These are phyloP conservation scores for Colletotrichum falcatum DNA, from an alignment of 2,329 filamentous ascomycete genomes.

Conservation along the genomic window DNA sequence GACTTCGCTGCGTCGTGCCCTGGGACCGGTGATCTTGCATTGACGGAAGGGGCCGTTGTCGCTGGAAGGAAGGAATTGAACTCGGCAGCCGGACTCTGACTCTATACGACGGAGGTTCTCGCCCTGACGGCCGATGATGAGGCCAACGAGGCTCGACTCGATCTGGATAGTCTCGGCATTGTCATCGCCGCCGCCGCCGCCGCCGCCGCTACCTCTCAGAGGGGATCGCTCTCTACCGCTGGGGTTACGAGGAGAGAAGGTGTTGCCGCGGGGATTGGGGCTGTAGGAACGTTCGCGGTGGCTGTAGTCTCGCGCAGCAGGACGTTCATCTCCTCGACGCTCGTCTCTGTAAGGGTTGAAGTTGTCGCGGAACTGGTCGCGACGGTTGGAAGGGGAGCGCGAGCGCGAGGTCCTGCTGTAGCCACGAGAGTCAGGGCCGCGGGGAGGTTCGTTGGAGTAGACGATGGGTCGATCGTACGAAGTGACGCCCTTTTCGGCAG, in stretches of 20 bases:
- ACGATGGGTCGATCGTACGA: conserved; percentile 69
- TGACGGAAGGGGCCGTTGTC: conserved; percentile 81
- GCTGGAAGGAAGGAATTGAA: conserved; percentile 86
- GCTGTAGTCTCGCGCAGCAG: conserved; percentile 62
- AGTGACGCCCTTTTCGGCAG: conserved; percentile 80
- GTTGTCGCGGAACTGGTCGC: conserved; percentile 79
- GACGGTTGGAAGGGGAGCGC: conserved; percentile 75
- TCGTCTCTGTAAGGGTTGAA: conserved; percentile 90
- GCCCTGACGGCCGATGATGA: conserved; percentile 91
- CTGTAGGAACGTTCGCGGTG: conserved; percentile 79
- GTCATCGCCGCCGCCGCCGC: conserved; percentile 65
- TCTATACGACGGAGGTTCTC: conserved; percentile 91
- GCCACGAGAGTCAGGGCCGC: conserved; percentile 53
- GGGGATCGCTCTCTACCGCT: conserved; percentile 71
- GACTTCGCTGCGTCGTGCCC: conserved; percentile 78
- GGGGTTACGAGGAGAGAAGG: conserved; percentile 70
- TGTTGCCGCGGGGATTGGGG: conserved; percentile 66
- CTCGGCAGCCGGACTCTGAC: conserved; percentile 82
- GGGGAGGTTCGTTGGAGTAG: conserved; percentile 54
- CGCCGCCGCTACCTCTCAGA: conserved; percentile 59
- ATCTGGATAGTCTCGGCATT: conserved; percentile 86
- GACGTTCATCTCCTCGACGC: conserved; percentile 73
- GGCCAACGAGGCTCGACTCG: conserved; percentile 85
- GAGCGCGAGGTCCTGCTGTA: conserved; percentile 75
- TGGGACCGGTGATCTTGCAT: conserved; percentile 85